Base-by-base conservation (phyloP, 179 eudicot genomes). In the Monotropa hypopitys region DNA sequence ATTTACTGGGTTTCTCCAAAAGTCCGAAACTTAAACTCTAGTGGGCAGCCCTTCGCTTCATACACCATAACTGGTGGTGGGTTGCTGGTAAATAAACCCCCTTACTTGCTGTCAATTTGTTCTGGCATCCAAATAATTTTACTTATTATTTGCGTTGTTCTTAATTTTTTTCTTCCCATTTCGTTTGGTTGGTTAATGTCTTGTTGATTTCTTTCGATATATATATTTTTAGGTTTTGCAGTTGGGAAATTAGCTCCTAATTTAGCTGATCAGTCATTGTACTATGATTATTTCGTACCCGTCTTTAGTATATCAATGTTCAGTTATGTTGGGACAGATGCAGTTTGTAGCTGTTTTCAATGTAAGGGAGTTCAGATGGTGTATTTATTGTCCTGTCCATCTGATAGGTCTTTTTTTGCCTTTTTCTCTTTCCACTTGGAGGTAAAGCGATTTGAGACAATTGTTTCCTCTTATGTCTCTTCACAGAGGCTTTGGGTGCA, bases 51-150 rank as follows among this genome's bases (percentile, higher is more conserved):
- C 30, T 65, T 32, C 72, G 61, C 78, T 47, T 65, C 28, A 47
- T 65, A 71, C 59, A 15, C 46, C 78, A 12, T 63, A 46, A 49
- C 32, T 32, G 5, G 47, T 23, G 5, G 33, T 62, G 72, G 70
- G 78, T 32, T 32, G 20, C 70, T 62, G 78, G 70, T 62, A 76
- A 76, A 47, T 5, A n/a, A n/a, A n/a, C 28, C 72, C 56, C 28
- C 43, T 75, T 45, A 43, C 13, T 6, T 62, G 16, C 23, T 57
- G 3, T 40, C 38, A 15, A 4, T 4, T 63, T 57, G 13, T 0
- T 47, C 28, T 8, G 53, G 68, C 15, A n/a, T 56, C 35, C 21
- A 28, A 40, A 16, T 7, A 40, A 13, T 74, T 35, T 40, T 28
- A 57, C 70, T 46, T 8, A 1, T 63, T 76, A 7, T 54, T 5